Conservation (phyloP, 2,329 filamentous ascomycete species). For the Epichloe glyceriae region DNA sequence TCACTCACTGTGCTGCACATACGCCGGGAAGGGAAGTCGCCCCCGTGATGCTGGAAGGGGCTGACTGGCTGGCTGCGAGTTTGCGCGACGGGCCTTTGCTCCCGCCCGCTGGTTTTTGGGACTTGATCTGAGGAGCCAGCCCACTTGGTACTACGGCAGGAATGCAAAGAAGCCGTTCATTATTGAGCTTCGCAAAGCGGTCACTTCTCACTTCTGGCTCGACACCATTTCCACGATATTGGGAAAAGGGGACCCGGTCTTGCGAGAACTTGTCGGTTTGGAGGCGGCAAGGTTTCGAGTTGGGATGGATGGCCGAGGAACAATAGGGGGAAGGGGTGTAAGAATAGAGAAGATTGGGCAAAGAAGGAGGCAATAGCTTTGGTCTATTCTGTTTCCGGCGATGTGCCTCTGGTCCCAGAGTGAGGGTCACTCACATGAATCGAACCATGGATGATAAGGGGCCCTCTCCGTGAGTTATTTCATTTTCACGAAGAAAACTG, state of each 20-base stretch:
- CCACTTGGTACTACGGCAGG: not conserved
- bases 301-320: not conserved
- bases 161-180: not conserved
- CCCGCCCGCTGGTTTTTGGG: constrained; percentile 4
- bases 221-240: not conserved
- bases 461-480: no score
- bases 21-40: no score
- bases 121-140: not conserved
- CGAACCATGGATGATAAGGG: no score
- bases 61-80: constrained; percentile 1
- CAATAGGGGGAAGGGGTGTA: not conserved
- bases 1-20: not conserved
- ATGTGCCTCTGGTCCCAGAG: not conserved
- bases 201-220: not conserved
- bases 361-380: not conserved
- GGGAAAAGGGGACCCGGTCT: not conserved
- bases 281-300: constrained; percentile 11
- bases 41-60: not conserved
- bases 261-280: constrained; percentile 1
- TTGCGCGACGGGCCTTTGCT: constrained; percentile 9
- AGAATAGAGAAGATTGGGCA: not conserved
- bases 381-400: constrained; percentile 4
- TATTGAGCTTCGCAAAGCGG: not conserved
- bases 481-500: no score
- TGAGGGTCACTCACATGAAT: no score